Evolutionary conservation across 495 filamentous ascomycete genomes (phyloP).

Genomic region (Penicillium cosmopolitanum): DNA sequence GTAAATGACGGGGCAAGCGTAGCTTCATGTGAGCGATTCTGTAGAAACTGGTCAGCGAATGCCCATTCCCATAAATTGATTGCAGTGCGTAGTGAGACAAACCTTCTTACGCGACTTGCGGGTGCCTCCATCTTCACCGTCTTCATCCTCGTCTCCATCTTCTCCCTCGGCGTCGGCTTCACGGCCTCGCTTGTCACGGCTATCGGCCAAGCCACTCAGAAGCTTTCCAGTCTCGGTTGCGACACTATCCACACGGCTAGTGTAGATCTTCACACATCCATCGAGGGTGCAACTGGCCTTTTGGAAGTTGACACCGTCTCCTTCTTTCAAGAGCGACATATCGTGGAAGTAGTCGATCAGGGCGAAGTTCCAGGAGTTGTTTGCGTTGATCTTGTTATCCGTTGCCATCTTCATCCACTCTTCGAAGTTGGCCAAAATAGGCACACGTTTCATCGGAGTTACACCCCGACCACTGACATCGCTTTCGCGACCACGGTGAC

Average conservation of each 20-base stretch:
- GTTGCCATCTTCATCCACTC: slow-evolving; percentile 99
- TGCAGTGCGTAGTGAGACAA: slow-evolving; percentile 1
- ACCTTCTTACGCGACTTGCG: slow-evolving; percentile 78
- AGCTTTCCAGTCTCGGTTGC: slow-evolving; percentile 97
- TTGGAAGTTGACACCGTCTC: slow-evolving; percentile 97
- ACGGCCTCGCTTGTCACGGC: slow-evolving; percentile 74
- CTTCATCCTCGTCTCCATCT: slow-evolving; percentile 73
- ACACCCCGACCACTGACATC: slow-evolving; percentile 70
- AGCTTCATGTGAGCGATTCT: slow-evolving; percentile 86
- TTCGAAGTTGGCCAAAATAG: slow-evolving; percentile 96
- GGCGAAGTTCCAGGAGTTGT: slow-evolving; percentile 99
- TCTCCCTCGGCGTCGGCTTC: slow-evolving; percentile 65
- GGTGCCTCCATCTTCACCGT: slow-evolving; percentile 78
- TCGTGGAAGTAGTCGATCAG: slow-evolving; percentile 99
- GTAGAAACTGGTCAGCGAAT: neutral
- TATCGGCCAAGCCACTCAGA: slow-evolving; percentile 91
- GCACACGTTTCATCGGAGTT: slow-evolving; percentile 95
- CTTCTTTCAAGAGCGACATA: slow-evolving; percentile 95
- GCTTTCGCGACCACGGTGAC: slow-evolving; percentile 57
- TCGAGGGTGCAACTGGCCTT: slow-evolving; percentile 98
- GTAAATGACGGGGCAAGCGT: slow-evolving; percentile 88
- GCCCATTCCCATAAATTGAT: neutral
- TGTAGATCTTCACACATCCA: slow-evolving; percentile 99
- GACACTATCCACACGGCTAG: slow-evolving; percentile 95
- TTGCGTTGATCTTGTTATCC: slow-evolving; percentile 99